Base-by-base conservation (phyloP, 805 yeast genomes). In the Tetrapisispora pingtungensis region DNA sequence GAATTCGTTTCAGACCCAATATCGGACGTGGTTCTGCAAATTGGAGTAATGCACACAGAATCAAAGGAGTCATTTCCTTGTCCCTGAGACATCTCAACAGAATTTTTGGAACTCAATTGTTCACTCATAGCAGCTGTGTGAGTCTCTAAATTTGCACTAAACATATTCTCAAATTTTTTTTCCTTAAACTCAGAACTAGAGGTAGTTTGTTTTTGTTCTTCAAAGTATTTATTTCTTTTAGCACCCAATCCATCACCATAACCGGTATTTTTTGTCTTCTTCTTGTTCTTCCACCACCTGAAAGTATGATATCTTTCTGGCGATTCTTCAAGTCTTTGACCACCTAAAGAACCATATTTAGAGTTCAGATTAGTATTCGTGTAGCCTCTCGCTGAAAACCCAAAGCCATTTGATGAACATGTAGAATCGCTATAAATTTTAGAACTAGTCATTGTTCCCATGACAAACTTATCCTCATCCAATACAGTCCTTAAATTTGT, bases 251-350 rank as follows among this genome's bases (percentile, higher is more conserved):
- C 26, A 22, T 22, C 26, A 22, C 8, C 8, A 8, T 22, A 6
- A 6, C 26, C 26, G 8, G 8, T 6, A 6, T 5, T 22, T 22
- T 22, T 22, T 8, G 8, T 6, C 4, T 17, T 20, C 7, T 33
- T 40, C 19, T 28, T 45, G 22, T 46, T 49, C 27, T 44, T 47
- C 49, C 49, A 47, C 17, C 50, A 42, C 12, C 50, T 36, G 7
- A 45, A 33, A 10, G 50, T 33, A 26, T 43, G 48, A 20, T 42
- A 43, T 27, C 43, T 40, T 17, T 30, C 44, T 15, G 8, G 8
- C 7, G 32, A 7, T 13, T 18, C 28, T 1, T 8, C 7, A 22
- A 3, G 3, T 17, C n/a, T 14, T 7, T 14, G 3, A 5, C 31
- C 31, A 15, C 34, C 34, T 12, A 38, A n/a, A 10, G 33, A 27